A percentile compares a stretch with the other conserved stretches of the same genome.
These are phyloP conservation scores for Pholiota conissans DNA, from an alignment of 768 basidiomycete species.

Conservation along the genomic window DNA sequence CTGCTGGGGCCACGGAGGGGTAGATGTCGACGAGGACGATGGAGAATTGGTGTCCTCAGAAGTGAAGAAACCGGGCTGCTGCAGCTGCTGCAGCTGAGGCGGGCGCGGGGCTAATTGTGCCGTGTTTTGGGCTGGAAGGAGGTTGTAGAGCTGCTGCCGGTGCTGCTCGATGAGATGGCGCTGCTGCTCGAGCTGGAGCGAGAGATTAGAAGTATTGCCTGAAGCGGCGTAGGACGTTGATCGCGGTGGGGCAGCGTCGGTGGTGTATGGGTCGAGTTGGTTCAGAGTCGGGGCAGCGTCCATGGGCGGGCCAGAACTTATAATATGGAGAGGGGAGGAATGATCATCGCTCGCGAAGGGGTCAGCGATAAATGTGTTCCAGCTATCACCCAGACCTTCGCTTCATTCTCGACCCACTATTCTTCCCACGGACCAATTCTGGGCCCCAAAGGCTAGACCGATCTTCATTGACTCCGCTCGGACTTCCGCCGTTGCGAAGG, in stretches of 20 bases:
- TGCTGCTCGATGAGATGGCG: conserved; percentile 9
- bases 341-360: not conserved
- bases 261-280: not conserved
- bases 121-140: conserved; percentile 5
- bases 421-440: not conserved
- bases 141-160: conserved; percentile 19
- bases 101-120: not conserved
- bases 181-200: not conserved
- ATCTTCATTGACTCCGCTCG: too few relatives aligned
- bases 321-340: not conserved
- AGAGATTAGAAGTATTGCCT: not conserved
- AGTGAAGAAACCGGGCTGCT: not conserved
- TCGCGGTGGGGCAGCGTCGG: not conserved
- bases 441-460: too few relatives aligned
- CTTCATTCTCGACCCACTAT: not conserved
- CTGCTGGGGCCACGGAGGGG: conserved; percentile 24
- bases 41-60: conserved; percentile 16
- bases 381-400: not conserved
- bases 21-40: conserved; percentile 17
- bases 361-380: conserved; percentile 1
- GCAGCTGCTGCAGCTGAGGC: not conserved
- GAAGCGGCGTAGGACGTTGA: not conserved
- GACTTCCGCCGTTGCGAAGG: too few relatives aligned
- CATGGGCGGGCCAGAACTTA: not conserved
- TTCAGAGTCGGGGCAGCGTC: not conserved